Conservation (phyloP, 1,139 yeast species). For the Nakaseomyces nivariensis region DNA sequence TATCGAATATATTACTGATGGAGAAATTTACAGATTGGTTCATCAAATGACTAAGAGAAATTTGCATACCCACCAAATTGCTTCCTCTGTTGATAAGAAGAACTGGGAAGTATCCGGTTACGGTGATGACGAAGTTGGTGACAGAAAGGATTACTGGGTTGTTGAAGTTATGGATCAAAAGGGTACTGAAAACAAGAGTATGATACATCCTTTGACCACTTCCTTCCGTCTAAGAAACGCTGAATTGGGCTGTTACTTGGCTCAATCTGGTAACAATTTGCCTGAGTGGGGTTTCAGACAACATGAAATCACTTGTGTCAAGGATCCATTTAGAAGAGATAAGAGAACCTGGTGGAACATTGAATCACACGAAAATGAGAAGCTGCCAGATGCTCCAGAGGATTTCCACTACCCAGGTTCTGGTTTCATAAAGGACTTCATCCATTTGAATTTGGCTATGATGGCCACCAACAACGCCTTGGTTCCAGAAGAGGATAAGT, state of each 20-base stretch:
- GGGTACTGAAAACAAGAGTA: constrained; percentile 55
- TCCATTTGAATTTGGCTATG: constrained; percentile 93
- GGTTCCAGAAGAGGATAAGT: constrained; percentile 86
- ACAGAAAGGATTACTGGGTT: constrained; percentile 86
- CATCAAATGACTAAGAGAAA: constrained; percentile 82
- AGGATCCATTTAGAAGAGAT: constrained; percentile 69
- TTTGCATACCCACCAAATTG: constrained; percentile 76
- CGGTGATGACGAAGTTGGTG: constrained; percentile 81
- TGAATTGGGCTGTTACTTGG: constrained; percentile 71
- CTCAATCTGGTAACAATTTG: constrained; percentile 66
- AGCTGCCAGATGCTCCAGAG: constrained; percentile 50
- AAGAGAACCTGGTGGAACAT: constrained; percentile 98
- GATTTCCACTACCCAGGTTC: constrained; percentile 76
- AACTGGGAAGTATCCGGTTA: constrained; percentile 87
- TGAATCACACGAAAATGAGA: constrained; percentile 70
- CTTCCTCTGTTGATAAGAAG: constrained; percentile 63
- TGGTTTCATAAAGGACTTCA: constrained; percentile 75
- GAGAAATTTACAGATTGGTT: constrained; percentile 63
- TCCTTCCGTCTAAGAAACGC: constrained; percentile 69
- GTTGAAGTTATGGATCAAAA: constrained; percentile 77
- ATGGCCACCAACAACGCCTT: constrained; percentile 97
- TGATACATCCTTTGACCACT: constrained; percentile 79
- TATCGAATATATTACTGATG: constrained; percentile 54
- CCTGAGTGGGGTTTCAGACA: constrained; percentile 99
- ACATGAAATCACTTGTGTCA: constrained; percentile 86